A percentile compares a stretch with the other conserved stretches of the same genome.
These are phyloP conservation scores for Effrenium voratum DNA, from an alignment of 73 alveolate species.

Conservation along the genomic window DNA sequence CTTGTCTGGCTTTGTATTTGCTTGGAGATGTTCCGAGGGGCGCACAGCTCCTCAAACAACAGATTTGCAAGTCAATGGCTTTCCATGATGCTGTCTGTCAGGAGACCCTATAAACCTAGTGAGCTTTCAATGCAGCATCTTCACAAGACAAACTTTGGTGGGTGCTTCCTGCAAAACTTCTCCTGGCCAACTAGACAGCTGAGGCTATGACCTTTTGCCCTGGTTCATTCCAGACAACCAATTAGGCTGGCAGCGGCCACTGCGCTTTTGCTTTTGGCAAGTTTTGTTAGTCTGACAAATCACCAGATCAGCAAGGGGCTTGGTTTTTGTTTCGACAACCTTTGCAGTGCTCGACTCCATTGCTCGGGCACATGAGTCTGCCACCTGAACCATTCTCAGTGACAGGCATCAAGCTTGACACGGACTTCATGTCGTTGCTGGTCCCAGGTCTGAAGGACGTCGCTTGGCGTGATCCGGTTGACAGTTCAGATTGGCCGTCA, in stretches of 20 bases:
- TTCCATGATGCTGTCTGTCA: too few relatives aligned
- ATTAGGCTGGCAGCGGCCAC: background rate
- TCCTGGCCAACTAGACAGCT: background rate
- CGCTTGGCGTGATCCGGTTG: too few relatives aligned
- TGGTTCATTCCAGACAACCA: slow-evolving; percentile 15
- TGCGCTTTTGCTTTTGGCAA: background rate
- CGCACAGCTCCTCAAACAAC: too few relatives aligned
- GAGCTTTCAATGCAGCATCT: too few relatives aligned
- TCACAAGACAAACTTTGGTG: too few relatives aligned
- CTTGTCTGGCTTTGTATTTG: background rate
- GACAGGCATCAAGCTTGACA: slow-evolving; percentile 44
- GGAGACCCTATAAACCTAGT: too few relatives aligned
- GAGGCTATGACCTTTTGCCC: slow-evolving; percentile 7
- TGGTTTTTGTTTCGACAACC: background rate
- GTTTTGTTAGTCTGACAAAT: background rate
- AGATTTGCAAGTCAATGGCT: too few relatives aligned
- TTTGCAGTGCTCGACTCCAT: background rate
- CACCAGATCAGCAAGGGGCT: background rate
- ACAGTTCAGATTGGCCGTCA: too few relatives aligned
- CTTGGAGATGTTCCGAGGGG: too few relatives aligned
- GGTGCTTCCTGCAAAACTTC: too few relatives aligned
- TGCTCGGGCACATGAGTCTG: background rate
- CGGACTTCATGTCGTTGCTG: slow-evolving; percentile 67
- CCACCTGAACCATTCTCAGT: background rate
- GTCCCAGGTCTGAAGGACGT: slow-evolving; percentile 64